Base-by-base conservation (phyloP, 1,284 basidiomycete genomes). In the Sporisorium iseilematis-ciliati region DNA sequence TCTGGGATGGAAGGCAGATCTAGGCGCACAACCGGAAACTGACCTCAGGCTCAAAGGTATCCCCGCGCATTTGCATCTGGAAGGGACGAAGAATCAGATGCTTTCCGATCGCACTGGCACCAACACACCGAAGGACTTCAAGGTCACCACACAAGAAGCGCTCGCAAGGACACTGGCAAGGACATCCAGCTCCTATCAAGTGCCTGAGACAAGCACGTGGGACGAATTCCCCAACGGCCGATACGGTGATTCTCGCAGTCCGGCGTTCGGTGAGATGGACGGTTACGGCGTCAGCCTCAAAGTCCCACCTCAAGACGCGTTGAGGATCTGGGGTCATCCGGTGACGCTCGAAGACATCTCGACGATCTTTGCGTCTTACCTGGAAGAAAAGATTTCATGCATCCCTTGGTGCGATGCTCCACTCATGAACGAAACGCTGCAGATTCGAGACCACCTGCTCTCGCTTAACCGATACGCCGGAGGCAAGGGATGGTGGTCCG, bases 351-450 rank as follows among this genome's bases (percentile, higher is more conserved):
- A 88, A 14, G 93, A 97, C 75, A 88, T 99, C 49, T 92, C 92
- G 0, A 85, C 86, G 8, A 88, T 98, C 57, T 97, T 98, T 88
- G 87, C 93, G 4, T 88, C 89, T 38, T 91, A 97, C 84, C 89
- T 97, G 5, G 65, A 90, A 90, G 20, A 89, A 89, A 68, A 89
- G 91, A 52, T 86, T 87, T 7, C 87, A 4, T 89, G 90, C 3
- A 95, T 95, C 2, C 97, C 97, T 0, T 99, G 98, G 88, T 97
- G 94, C 20, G 91, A 92, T 45, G 89, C 89, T 1, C 92, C 95
- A 0, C 88, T 98, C 18, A 93, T 92, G 25, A 88, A 90, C 4
- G 97, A 99, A 87, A 95, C 96, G 0, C 85, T 88, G 38, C 89
- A 90, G 57, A 97, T 99, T 64, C 88, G 97, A 16, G 87, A 90